A percentile compares a stretch with the other conserved stretches of the same genome.
Conservation (phyloP, 352 stramenopile species). For the Hyaloperonospora brassicae region DNA sequence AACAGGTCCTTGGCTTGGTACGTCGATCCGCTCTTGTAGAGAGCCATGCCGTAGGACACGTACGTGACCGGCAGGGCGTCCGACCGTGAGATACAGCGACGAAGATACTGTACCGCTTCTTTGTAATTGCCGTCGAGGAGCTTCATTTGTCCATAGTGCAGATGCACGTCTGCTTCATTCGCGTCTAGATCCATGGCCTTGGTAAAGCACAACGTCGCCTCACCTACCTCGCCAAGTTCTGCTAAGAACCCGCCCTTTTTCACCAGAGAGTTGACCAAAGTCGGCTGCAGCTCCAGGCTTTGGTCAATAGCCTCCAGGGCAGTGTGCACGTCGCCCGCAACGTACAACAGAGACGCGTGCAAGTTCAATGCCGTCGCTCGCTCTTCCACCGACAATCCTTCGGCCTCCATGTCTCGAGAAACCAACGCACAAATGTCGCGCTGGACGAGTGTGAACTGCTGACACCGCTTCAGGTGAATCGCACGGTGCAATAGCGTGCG, state of each 20-base stretch:
- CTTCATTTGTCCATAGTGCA: slow-evolving; percentile 78
- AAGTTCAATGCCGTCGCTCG: slow-evolving; percentile 60
- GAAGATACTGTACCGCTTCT: slow-evolving; percentile 59
- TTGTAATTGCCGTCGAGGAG: slow-evolving; percentile 73
- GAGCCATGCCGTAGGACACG: slow-evolving; percentile 78
- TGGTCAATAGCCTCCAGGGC: slow-evolving; percentile 56
- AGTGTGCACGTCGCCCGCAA: slow-evolving; percentile 63
- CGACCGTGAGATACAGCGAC: slow-evolving; percentile 66
- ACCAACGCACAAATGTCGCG: slow-evolving; percentile 36
- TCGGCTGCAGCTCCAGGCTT: slow-evolving; percentile 45
- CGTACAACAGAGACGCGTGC: slow-evolving; percentile 76
- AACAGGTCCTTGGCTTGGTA: slow-evolving; percentile 83
- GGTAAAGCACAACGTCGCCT: slow-evolving; percentile 53
- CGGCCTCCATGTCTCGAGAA: slow-evolving; percentile 30
- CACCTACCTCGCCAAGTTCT: slow-evolving; percentile 60
- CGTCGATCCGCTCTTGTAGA: slow-evolving; percentile 78
- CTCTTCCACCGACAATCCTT: slow-evolving; percentile 29
- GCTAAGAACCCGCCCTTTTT: slow-evolving; percentile 80
- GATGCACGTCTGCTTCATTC: slow-evolving; percentile 69
- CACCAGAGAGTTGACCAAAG: slow-evolving; percentile 56
- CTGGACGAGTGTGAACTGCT: slow-evolving; percentile 45
- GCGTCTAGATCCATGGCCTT: slow-evolving; percentile 58
- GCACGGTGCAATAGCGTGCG: slow-evolving; percentile 53
- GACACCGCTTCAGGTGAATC: slow-evolving; percentile 57
- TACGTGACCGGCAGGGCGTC: slow-evolving; percentile 64